These are phyloP conservation scores for Coemansia sp. DNA, from an alignment of 192 early-diverging fungal species.

Conservation along the genomic window DNA sequence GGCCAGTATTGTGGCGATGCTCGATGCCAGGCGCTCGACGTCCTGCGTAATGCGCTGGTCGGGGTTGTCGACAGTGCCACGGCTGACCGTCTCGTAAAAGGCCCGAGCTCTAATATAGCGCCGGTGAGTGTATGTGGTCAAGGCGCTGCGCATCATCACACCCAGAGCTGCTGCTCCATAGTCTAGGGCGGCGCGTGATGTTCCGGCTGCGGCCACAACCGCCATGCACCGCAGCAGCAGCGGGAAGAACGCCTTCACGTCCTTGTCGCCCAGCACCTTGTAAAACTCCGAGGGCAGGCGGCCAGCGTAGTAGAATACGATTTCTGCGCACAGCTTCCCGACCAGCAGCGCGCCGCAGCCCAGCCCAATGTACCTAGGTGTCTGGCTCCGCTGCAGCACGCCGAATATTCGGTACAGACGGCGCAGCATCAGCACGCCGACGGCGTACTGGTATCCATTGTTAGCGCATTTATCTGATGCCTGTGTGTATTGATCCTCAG, in stretches of 20 bases:
- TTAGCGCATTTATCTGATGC: background rate
- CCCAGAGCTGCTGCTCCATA: constrained; percentile 67
- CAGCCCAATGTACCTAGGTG: constrained; percentile 23
- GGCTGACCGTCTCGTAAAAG: constrained; percentile 63
- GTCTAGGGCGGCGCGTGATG: constrained; percentile 62
- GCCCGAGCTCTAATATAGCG: constrained; percentile 63
- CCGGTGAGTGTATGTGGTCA: constrained; percentile 67
- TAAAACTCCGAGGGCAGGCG: constrained; percentile 75
- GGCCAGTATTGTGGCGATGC: constrained; percentile 56
- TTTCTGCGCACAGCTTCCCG: constrained; percentile 36
- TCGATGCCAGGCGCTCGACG: constrained; percentile 72
- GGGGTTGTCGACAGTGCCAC: constrained; percentile 71
- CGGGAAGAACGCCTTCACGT: constrained; percentile 62
- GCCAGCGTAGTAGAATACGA: constrained; percentile 70
- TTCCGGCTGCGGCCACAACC: constrained; percentile 62
- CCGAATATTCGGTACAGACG: constrained; percentile 24
- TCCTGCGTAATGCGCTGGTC: constrained; percentile 94
- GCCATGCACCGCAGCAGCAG: constrained; percentile 59
- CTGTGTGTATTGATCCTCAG: background rate
- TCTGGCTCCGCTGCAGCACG: constrained; percentile 12
- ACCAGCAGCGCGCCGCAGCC: constrained; percentile 27
- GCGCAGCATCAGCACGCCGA: constrained; percentile 31
- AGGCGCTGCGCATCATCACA: constrained; percentile 61
- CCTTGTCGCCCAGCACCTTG: constrained; percentile 67
- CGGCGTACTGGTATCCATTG: constrained; percentile 28